Percentiles rank a stretch among this genome's conserved stretches.
Conservation (phyloP, 148 eudicot genomes). For the Drosera capensis region DNA sequence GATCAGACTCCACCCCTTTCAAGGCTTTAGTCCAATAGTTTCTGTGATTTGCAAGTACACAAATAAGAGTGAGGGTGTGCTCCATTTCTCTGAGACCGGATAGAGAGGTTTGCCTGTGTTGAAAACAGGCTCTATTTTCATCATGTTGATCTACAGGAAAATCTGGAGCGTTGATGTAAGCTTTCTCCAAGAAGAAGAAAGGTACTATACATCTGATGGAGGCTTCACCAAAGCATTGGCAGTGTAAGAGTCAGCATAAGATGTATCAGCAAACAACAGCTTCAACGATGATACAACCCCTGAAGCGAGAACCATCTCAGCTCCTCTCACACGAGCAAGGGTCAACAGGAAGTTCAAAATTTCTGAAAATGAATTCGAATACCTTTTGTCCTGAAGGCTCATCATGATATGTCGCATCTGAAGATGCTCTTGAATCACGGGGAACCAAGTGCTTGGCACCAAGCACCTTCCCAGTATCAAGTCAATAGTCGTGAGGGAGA, state of each 20-base stretch:
- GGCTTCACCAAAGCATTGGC: conserved; percentile 19
- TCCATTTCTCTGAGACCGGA: conserved; percentile 61
- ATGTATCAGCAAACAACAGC: conserved; percentile 30
- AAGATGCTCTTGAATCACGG: conserved; percentile 65
- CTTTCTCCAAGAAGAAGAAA: conserved; percentile 59
- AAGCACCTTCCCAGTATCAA: conserved; percentile 40
- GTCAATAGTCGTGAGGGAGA: conserved; percentile 53
- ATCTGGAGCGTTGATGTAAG: conserved; percentile 48
- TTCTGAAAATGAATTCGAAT: conserved; percentile 20
- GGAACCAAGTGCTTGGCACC: conserved; percentile 66
- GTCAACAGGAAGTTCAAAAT: conserved; percentile 74
- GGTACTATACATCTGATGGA: conserved; percentile 25
- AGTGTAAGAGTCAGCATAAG: conserved; percentile 20
- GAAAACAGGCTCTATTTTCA: conserved; percentile 66
- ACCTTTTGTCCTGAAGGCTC: conserved; percentile 43
- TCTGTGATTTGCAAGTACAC: conserved; percentile 51
- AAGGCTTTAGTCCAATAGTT: conserved; percentile 63
- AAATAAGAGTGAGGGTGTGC: conserved; percentile 55
- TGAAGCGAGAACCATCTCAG: conserved; percentile 63
- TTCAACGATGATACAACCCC: conserved; percentile 55
- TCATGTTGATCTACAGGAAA: conserved; percentile 41
- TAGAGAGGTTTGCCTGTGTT: conserved; percentile 36
- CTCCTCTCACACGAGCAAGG: conserved; percentile 53
- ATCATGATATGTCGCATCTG: conserved; percentile 43
- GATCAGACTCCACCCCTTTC: conserved; percentile 54